Base-by-base conservation (phyloP, 345 rosid genomes). In the Capsella bursapastoris region DNA sequence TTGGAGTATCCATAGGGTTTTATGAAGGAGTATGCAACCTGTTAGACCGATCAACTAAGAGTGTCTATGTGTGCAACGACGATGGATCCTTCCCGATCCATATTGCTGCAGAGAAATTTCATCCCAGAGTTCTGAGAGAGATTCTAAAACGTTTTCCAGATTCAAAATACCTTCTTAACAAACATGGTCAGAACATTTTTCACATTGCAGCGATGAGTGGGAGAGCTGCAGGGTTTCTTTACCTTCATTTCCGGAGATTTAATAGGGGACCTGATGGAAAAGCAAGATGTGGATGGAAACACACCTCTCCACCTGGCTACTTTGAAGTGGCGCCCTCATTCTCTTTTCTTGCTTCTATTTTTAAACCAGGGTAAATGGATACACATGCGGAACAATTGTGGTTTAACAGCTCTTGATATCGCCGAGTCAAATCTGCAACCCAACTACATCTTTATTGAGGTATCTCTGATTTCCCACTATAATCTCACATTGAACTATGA, bases 171-270 rank as follows among this genome's bases (percentile, higher is more conserved):
- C 32, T 22, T 6, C 49, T 61, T 5, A 41, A 61, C 49, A 40
- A 41, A 38, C 6, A 61, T 10, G 55, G 55, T 8, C 55, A 47
- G 28, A 64, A 64, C 15, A 31, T 64, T 4, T n/a, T 64, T 9
- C 53, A 44, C 41, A 3, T 57, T 25, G 66, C 57, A 70, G 57
- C 57, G 12, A 47, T 47, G 25, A 70, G 37, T 34, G 50, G 50
- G 18, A 38, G 18, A 15, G 1, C 35, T 32, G 4, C 6, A 22
- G 1, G 22, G 1, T 22, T 22, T 22, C 22, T 22, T 1, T 1
- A 1, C 22, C 22, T 1, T 22, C 1, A 22, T 22, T 22, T 22
- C 1, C 1, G 22, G 22, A 22, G 22, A 22, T 1, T 22, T 22
- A 22, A 1, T 22, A 22, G 22, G 22, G 22, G 5, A 32, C 0